phyloP scores from a whole-genome alignment of 495 filamentous ascomycete genomes.

The Penicillium maclennaniae region DNA sequence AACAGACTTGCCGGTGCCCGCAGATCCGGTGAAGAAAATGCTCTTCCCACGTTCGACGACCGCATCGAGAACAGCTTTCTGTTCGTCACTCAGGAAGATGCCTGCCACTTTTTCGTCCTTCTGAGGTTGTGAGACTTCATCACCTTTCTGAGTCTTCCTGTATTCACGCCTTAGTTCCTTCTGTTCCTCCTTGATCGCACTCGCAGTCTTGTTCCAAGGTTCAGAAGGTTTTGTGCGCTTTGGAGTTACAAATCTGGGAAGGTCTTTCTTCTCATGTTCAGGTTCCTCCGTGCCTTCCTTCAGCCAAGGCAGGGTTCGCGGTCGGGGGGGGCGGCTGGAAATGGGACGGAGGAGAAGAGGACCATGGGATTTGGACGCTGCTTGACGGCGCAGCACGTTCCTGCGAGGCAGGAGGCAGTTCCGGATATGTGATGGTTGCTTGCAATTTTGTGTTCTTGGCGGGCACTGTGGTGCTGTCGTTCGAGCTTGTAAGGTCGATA shows the following conservation, averaged over 20 bases:
- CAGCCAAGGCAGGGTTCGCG: slow-evolving; percentile 55
- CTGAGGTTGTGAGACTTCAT: slow-evolving; percentile 13
- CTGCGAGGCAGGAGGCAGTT: slow-evolving; percentile 36
- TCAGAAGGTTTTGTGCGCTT: slow-evolving; percentile 45
- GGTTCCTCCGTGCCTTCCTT: slow-evolving; percentile 32
- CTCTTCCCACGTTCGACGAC: slow-evolving; percentile 74
- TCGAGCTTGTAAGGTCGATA: slow-evolving; percentile 12
- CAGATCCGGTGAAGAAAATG: slow-evolving; percentile 97
- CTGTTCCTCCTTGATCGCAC: slow-evolving; percentile 77
- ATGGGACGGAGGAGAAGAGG: slow-evolving; percentile 56
- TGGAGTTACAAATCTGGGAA: slow-evolving; percentile 19
- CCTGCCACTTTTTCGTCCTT: slow-evolving; percentile 42
- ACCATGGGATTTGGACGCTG: slow-evolving; percentile 58
- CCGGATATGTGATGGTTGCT: slow-evolving; percentile 38
- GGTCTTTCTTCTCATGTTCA: slow-evolving; percentile 21
- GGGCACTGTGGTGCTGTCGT: slow-evolving; percentile 4
- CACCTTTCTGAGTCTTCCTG: slow-evolving; percentile 47
- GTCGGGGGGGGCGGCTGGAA: slow-evolving; percentile 43
- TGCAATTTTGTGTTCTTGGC: slow-evolving; percentile 5
- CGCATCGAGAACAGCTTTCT: slow-evolving; percentile 73
- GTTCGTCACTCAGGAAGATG: slow-evolving; percentile 79
- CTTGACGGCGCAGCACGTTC: slow-evolving; percentile 40
- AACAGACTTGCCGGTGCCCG: slow-evolving; percentile 96
- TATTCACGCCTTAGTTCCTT: slow-evolving; percentile 64
- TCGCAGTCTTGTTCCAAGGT: slow-evolving; percentile 79